Evolutionary conservation across 192 early-diverging fungal species (phyloP).

Genomic region (Coemansia sp.): DNA sequence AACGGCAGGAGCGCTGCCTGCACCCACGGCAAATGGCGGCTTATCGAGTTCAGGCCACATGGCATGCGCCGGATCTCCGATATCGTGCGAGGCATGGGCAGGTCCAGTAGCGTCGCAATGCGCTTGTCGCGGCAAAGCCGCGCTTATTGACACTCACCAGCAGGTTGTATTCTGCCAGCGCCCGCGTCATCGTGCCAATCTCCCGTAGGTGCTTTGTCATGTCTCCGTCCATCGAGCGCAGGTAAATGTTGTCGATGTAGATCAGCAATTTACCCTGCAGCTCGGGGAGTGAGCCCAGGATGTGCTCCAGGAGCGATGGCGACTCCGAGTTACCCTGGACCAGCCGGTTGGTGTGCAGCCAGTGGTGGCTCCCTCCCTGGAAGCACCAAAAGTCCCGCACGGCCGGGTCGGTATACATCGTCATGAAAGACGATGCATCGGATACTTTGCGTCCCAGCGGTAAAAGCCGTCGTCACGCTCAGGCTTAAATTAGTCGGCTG

Average conservation of each 20-base stretch:
- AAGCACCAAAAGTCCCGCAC: constrained; percentile 27
- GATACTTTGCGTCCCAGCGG: too few species aligned
- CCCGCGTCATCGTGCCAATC: background rate
- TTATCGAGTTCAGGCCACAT: constrained; percentile 25
- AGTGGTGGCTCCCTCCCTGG: background rate
- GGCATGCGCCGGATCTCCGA: constrained; percentile 3
- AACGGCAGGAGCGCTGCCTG: constrained; percentile 23
- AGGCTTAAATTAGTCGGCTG: too few species aligned
- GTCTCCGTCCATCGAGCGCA: constrained; percentile 9
- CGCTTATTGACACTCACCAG: constrained; percentile 16
- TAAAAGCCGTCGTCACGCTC: too few species aligned
- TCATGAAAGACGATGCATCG: too few species aligned
- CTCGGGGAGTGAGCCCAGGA: background rate
- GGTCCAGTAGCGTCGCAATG: constrained; percentile 6
- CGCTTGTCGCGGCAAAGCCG: too few species aligned
- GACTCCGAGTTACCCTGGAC: constrained; percentile 25
- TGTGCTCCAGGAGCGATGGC: constrained; percentile 24
- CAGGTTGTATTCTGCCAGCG: constrained; percentile 4
- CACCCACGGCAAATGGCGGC: constrained; percentile 15
- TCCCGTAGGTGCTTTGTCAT: constrained; percentile 10
- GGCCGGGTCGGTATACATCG: too few species aligned
- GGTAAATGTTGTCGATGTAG: constrained; percentile 49
- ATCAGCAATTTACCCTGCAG: constrained; percentile 10
- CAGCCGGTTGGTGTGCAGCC: constrained; percentile 8
- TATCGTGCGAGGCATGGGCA: constrained; percentile 14